Evolutionary conservation across 495 filamentous ascomycete genomes (phyloP).

Genomic region (Rhizodiscina lignyota): DNA sequence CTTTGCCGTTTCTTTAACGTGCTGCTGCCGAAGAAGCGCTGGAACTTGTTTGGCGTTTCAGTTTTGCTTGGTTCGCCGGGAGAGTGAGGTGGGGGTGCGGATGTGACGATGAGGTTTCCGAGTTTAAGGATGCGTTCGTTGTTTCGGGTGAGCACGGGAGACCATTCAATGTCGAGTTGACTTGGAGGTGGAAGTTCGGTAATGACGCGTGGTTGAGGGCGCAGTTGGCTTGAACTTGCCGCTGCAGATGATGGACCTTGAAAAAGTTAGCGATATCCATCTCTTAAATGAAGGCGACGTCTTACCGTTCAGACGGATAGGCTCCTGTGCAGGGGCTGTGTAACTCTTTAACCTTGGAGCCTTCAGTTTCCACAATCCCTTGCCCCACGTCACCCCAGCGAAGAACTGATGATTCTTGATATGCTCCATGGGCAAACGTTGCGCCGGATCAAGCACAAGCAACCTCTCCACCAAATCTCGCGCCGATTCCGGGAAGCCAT

Average conservation of each 20-base stretch:
- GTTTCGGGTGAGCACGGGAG: slow-evolving; percentile 73
- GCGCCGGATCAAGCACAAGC: slow-evolving; percentile 75
- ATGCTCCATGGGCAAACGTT: slow-evolving; percentile 82
- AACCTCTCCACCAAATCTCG: slow-evolving; percentile 85
- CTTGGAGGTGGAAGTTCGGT: slow-evolving; percentile 92
- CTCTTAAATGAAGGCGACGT: slow-evolving; percentile 5
- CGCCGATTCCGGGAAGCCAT: slow-evolving; percentile 75
- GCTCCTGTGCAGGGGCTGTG: slow-evolving; percentile 59
- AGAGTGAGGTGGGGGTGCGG: slow-evolving; percentile 44
- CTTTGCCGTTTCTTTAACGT: slow-evolving; percentile 85
- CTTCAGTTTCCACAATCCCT: slow-evolving; percentile 76
- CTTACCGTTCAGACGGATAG: slow-evolving; percentile 66
- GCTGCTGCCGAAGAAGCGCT: slow-evolving; percentile 79
- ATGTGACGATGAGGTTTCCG: slow-evolving; percentile 71
- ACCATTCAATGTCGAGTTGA: slow-evolving; percentile 98
- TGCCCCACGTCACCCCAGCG: slow-evolving; percentile 73
- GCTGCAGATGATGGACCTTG: slow-evolving; percentile 28
- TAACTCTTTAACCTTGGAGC: slow-evolving; percentile 82
- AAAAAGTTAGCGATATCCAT: slow-evolving; percentile 2
- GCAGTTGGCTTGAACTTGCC: slow-evolving; percentile 24
- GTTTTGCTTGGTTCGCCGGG: neutral
- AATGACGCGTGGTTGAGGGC: slow-evolving; percentile 64
- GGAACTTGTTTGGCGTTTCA: slow-evolving; percentile 66
- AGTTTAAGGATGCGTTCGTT: slow-evolving; percentile 94
- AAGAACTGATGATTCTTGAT: slow-evolving; percentile 98